Percentiles rank a stretch among this genome's conserved stretches.
These are phyloP conservation scores for Gossypium thurberi DNA, from an alignment of 345 rosid genomes.

Conservation along the genomic window DNA sequence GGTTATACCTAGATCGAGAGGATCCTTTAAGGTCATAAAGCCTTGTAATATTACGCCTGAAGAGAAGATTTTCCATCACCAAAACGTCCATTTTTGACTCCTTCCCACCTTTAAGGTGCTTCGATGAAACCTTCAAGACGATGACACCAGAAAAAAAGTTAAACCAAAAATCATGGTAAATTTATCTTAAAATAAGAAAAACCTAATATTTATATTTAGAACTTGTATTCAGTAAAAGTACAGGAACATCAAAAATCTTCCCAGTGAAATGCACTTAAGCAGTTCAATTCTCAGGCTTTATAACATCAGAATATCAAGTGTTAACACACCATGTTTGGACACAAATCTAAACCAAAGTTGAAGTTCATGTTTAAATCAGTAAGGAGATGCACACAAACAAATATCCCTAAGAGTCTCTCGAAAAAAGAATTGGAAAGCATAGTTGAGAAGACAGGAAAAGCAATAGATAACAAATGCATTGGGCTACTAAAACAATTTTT, in stretches of 20 bases:
- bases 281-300: background rate
- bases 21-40: slow-evolving; percentile 97
- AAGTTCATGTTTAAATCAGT: background rate
- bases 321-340: background rate
- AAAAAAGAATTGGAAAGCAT: background rate
- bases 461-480: background rate
- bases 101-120: slow-evolving; percentile 84
- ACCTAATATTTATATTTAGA: background rate
- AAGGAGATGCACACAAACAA: background rate
- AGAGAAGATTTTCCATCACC: slow-evolving; percentile 97
- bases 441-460: background rate
- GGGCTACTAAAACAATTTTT: too few species aligned
- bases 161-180: background rate
- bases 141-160: slow-evolving; percentile 15
- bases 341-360: background rate
- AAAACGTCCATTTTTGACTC: slow-evolving; percentile 89
- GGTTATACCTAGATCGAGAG: slow-evolving; percentile 80
- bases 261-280: background rate
- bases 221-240: background rate
- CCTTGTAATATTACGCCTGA: slow-evolving; percentile 60
- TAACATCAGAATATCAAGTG: background rate
- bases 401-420: background rate
- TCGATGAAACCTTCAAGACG: slow-evolving; percentile 62
- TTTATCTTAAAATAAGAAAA: background rate
- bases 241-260: background rate